phyloP scores from a whole-genome alignment of 208 protist species.

The Acanthamoeba divionensis region DNA sequence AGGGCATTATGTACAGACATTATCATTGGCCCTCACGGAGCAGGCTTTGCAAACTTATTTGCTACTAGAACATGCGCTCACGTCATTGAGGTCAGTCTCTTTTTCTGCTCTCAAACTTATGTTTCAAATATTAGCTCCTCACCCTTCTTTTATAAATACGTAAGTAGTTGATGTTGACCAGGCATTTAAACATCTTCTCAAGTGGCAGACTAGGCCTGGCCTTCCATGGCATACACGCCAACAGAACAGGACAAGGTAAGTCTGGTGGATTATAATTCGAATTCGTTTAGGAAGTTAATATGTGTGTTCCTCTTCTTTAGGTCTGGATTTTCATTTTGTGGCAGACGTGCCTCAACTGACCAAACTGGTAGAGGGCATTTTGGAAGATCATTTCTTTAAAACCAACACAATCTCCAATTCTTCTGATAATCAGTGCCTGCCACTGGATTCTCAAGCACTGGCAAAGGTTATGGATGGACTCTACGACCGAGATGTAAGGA shows the following conservation, averaged over 20 bases:
- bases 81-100: background rate
- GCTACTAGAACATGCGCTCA: background rate
- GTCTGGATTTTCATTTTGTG: background rate
- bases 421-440: no score
- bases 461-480: no score
- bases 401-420: no score
- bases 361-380: background rate
- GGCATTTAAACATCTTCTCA: background rate
- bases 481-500: no score
- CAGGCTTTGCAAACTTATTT: conserved; percentile 26
- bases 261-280: no score
- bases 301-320: background rate
- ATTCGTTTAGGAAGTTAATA: background rate
- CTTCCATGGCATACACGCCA: background rate
- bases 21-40: conserved; percentile 8
- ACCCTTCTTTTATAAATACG: background rate
- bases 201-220: background rate
- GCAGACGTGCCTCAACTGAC: background rate
- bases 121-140: background rate
- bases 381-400: background rate
- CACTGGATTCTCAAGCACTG: no score
- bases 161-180: background rate
- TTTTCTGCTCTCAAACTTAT: background rate
- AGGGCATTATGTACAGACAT: background rate
- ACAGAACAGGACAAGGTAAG: background rate